A percentile compares a stretch with the other conserved stretches of the same genome.
Conservation (phyloP, 805 yeast genomes). For the Pichia cabralensis region DNA sequence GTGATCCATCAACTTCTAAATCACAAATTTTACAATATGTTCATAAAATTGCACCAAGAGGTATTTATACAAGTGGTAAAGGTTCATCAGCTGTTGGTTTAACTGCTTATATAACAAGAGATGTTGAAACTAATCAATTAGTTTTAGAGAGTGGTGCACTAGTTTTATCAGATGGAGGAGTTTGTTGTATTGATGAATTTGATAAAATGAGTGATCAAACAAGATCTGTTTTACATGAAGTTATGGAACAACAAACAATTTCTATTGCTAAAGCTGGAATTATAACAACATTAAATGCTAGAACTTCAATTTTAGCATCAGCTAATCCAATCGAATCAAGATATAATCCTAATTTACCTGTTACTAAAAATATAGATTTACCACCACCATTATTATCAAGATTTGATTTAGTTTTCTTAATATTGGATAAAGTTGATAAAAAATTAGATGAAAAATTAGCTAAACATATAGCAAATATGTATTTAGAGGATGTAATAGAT, state of each 20-base stretch:
- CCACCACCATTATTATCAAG: slow-evolving; percentile 95
- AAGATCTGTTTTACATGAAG: slow-evolving; percentile 92
- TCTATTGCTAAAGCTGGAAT: slow-evolving; percentile 98
- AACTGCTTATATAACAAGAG: slow-evolving; percentile 94
- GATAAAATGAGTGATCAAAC: slow-evolving; percentile 96
- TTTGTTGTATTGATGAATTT: slow-evolving; percentile 97
- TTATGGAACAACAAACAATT: slow-evolving; percentile 98
- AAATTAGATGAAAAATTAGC: slow-evolving; percentile 78
- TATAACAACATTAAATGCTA: slow-evolving; percentile 90
- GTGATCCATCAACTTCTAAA: slow-evolving; percentile 97
- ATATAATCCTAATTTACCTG: slow-evolving; percentile 91
- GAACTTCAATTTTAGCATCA: slow-evolving; percentile 91
- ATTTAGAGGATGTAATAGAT: slow-evolving; percentile 77
- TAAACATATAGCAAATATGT: slow-evolving; percentile 81
- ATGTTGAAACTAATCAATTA: slow-evolving; percentile 83
- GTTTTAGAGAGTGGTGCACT: slow-evolving; percentile 95
- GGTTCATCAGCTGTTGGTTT: slow-evolving; percentile 99
- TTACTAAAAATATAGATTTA: slow-evolving; percentile 87
- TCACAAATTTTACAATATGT: slow-evolving; percentile 92
- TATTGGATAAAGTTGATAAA: slow-evolving; percentile 89
- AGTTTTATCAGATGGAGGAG: slow-evolving; percentile 94
- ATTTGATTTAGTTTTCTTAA: slow-evolving; percentile 87
- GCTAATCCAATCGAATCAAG: slow-evolving; percentile 96
- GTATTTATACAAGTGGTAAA: slow-evolving; percentile 96
- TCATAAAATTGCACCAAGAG: slow-evolving; percentile 96